These are phyloP conservation scores for Linaria vulgaris DNA, from an alignment of 257 asterid species.

Conservation along the genomic window DNA sequence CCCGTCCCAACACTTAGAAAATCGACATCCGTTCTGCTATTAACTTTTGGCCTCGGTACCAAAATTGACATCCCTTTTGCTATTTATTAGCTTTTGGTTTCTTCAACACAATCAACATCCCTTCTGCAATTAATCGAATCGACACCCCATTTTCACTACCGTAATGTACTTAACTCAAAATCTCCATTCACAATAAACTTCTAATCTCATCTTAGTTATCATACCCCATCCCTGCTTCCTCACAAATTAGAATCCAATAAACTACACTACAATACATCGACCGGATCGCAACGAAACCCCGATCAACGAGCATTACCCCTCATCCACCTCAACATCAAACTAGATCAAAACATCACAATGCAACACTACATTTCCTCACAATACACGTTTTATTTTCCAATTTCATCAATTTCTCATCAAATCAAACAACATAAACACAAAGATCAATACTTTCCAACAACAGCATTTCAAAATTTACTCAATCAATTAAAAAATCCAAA, in stretches of 20 bases:
- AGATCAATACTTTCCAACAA: slow-evolving; percentile 1
- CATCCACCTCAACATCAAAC: slow-evolving; percentile 5
- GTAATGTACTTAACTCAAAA: background rate
- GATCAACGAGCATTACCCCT: background rate
- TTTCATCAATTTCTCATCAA: background rate
- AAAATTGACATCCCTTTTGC: slow-evolving; percentile 6
- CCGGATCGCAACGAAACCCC: slow-evolving; percentile 1
- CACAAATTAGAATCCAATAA: background rate
- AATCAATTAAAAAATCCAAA: background rate
- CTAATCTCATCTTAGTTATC: background rate
- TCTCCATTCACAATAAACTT: background rate
- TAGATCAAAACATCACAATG: no score
- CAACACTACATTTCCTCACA: no score
- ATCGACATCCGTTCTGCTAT: background rate
- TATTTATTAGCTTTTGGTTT: no score
- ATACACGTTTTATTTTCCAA: background rate
- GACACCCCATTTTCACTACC: background rate
- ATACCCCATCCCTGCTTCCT: background rate
- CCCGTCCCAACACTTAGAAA: background rate
- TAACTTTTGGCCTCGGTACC: no score
- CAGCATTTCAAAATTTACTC: slow-evolving; percentile 2
- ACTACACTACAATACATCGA: slow-evolving; percentile 9
- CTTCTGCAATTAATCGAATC: no score
- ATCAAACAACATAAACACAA: background rate
- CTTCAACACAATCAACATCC: background rate